Evolutionary conservation across 2,329 filamentous ascomycete species (phyloP).

Genomic region (Dendrostoma leiphaemia): DNA sequence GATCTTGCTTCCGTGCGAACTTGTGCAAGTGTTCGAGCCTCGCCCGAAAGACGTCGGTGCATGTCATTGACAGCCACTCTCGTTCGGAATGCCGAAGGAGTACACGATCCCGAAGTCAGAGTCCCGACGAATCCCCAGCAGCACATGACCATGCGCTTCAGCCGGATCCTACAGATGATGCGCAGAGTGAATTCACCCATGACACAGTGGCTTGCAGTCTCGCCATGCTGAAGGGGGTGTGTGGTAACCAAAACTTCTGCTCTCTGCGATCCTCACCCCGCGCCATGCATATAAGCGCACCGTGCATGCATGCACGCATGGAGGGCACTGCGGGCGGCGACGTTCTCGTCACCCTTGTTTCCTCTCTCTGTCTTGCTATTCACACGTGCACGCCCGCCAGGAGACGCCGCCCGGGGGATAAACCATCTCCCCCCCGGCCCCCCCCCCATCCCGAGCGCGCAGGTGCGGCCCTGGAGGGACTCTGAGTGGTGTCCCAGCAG

Average conservation of each 20-base stretch:
- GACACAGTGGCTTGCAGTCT: neutral
- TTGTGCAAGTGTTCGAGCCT: too few species aligned
- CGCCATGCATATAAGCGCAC: conserved; percentile 4
- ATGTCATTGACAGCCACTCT: too few species aligned
- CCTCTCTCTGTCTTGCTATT: neutral
- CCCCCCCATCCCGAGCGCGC: neutral
- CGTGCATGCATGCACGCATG: neutral
- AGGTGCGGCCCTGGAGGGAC: neutral
- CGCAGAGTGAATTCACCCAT: conserved; percentile 1
- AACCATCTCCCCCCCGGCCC: too few species aligned
- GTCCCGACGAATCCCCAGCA: neutral
- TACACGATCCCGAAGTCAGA: neutral
- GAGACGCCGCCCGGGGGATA: too few species aligned
- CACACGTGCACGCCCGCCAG: neutral
- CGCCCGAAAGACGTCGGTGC: too few species aligned
- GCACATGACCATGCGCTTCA: neutral
- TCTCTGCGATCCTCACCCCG: neutral
- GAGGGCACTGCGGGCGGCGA: neutral
- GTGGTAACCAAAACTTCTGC: neutral
- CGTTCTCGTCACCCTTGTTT: neutral
- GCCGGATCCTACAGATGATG: neutral
- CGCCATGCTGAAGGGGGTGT: neutral
- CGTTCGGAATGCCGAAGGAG: too few species aligned
- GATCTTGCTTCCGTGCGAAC: too few species aligned
- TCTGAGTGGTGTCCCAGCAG: conserved; percentile 10